These are phyloP conservation scores for Botrytis aclada DNA, from an alignment of 2,329 filamentous ascomycete species.

Conservation along the genomic window DNA sequence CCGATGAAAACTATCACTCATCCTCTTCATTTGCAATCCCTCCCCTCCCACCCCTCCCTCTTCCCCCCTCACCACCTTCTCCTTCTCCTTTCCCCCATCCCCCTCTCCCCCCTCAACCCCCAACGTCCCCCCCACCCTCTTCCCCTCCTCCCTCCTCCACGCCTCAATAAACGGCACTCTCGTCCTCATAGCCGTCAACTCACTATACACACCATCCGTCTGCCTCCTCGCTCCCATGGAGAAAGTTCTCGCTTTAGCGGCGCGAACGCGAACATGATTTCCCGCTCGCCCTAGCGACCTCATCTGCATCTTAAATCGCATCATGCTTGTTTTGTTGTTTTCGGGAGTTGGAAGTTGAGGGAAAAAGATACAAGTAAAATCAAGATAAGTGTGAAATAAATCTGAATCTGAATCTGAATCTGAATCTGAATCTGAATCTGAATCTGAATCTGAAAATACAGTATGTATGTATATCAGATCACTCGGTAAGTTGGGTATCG, in stretches of 20 bases:
- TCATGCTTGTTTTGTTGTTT: too few relatives aligned
- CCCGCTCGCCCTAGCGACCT: too few relatives aligned
- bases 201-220: conserved; percentile 53
- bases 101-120: conserved; percentile 63
- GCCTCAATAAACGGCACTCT: conserved; percentile 69
- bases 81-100: conserved; percentile 31
- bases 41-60: conserved; percentile 21
- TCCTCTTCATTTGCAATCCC: conserved; percentile 46
- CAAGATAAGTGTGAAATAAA: too few relatives aligned
- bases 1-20: conserved; percentile 64
- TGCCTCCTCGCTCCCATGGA: fast-evolving
- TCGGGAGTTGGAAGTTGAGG: too few relatives aligned
- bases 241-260: not conserved
- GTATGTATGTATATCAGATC: too few relatives aligned
- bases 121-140: conserved; percentile 49
- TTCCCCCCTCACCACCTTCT: not conserved
- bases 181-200: conserved; percentile 56
- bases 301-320: too few relatives aligned
- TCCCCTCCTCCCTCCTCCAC: conserved; percentile 49
- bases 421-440: too few relatives aligned
- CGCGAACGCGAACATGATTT: not conserved
- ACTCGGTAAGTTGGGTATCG: too few relatives aligned
- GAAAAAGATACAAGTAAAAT: too few relatives aligned
- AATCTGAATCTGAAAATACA: too few relatives aligned
- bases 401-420: too few relatives aligned